Evolutionary conservation across 257 asterid species (phyloP), one percentile per base, ranked within the genome.

Genomic region (Haberlea rhodopensis): DNA sequence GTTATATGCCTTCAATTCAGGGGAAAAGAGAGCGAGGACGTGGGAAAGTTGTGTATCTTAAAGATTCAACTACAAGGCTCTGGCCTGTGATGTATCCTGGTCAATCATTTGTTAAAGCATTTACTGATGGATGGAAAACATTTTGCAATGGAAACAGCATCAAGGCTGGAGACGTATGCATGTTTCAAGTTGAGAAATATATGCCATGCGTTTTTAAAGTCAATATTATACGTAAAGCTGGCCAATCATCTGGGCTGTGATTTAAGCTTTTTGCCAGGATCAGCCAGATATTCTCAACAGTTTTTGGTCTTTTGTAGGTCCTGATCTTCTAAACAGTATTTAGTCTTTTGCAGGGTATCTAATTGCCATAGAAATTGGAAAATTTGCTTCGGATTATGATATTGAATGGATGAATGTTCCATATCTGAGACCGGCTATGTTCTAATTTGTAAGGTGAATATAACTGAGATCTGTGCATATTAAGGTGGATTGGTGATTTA

Each of bases 131-230:
- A 20, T 81, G 86, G 86, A 46, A 0, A 4, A 6, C 9, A 1
- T 75, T 77, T 29, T 75, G 78, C 68, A 2, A 59, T 29, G n/a
- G 16, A 52, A 75, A 78, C 69, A 58, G 49, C 54, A 31, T 78
- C 31, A 37, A 51, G 70, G 73, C 57, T 3, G 83, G 86, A 51
- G 79, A 75, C 49, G 29, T 23, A 15, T 78, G 81, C 64, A 23
- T 22, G 63, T 73, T 81, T 63, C 57, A 67, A 28, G 49, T 49
- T 9, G 86, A 72, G 68, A 25, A 68, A 11, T 25, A 0, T n/a
- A 9, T 4, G 21, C 20, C 19, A 2, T 23, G 49, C 61, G 10
- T 8, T 67, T 69, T 34, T 16, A 71, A 53, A 20, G 83, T 81
- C 22, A 77, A 72, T 53, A 69, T 79, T 54, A 52, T 37, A 32